Evolutionary conservation across 345 rosid species (phyloP), one percentile per base, ranked within the genome.

Genomic region (Citrus glauca): DNA sequence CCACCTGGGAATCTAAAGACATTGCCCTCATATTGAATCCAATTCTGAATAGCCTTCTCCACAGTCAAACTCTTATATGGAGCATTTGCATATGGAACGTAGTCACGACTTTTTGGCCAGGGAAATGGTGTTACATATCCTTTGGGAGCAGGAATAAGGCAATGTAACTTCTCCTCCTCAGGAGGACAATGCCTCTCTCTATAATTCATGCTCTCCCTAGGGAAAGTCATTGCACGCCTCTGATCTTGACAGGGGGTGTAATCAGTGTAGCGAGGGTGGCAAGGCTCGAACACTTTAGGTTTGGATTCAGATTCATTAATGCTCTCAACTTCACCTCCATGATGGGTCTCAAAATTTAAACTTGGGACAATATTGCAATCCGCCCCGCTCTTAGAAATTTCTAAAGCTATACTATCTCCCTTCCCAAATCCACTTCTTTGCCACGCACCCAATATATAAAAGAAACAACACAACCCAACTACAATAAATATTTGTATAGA

Each of bases 231-330:
- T 14, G 99, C 99, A 3, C 98, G 97, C 64, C 27, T 85, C 82
- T 93, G 99, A 81, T 97, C 99, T 77, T 97, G 99, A 79, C 99
- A 97, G 6, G 99, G 99, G 2, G 99, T 97, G 83, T 91, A 97
- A 80, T 97, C 99, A 13, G 90, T 88, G 82, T 86, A 92, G 27
- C 82, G 84, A 56, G 92, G 75, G 50, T 65, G 73, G 66, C 99
- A 96, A 0, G 98, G 92, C 84, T 94, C 86, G 1, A 94, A 89
- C 75, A 83, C 81, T 75, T 91, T 85, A 13, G 86, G 74, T 73
- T 89, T 94, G 3, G 87, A 74, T 38, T 86, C 89, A 8, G 93
- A 85, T 10, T 89, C 92, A 14, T 85, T 85, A 1, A 75, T 63
- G 65, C 62, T 38, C 33, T 83, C 85, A 6, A 82, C 76, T 35